phyloP scores from a whole-genome alignment of 73 alveolate genomes.

The Paramecium caudatum region DNA sequence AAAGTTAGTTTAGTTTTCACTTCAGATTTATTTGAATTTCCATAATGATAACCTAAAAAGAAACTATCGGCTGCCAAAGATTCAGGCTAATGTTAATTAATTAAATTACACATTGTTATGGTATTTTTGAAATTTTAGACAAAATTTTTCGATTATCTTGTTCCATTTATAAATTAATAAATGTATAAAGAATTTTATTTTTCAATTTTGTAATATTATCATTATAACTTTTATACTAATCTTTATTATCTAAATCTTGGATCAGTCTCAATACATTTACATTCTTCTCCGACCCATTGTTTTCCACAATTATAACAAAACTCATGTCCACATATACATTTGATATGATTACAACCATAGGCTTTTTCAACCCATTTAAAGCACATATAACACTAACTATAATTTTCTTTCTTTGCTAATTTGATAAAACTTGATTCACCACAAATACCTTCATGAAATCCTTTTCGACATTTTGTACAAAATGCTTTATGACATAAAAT shows the following conservation, averaged over 20 bases:
- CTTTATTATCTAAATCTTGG: neutral
- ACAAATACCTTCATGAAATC: conserved; percentile 14
- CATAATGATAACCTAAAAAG: no score
- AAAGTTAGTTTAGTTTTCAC: no score
- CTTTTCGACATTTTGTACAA: neutral
- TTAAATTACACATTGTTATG: no score
- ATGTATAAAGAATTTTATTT: no score
- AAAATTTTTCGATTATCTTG: no score
- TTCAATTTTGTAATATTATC: neutral
- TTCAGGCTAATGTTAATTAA: no score
- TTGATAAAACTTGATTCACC: conserved; percentile 6
- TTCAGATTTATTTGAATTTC: no score
- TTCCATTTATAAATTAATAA: no score
- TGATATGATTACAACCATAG: conserved; percentile 9
- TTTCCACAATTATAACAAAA: neutral
- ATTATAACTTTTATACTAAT: neutral
- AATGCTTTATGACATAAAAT: neutral
- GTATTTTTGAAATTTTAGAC: no score
- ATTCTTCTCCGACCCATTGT: neutral
- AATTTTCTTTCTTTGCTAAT: neutral
- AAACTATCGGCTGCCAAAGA: no score
- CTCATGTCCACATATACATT: neutral
- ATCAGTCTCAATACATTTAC: neutral
- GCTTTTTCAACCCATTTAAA: neutral
- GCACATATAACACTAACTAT: neutral